Percentiles rank a stretch among this genome's conserved stretches.
Evolutionary conservation across 179 eudicot genomes (phyloP).

Genomic region (Silene coronaria): DNA sequence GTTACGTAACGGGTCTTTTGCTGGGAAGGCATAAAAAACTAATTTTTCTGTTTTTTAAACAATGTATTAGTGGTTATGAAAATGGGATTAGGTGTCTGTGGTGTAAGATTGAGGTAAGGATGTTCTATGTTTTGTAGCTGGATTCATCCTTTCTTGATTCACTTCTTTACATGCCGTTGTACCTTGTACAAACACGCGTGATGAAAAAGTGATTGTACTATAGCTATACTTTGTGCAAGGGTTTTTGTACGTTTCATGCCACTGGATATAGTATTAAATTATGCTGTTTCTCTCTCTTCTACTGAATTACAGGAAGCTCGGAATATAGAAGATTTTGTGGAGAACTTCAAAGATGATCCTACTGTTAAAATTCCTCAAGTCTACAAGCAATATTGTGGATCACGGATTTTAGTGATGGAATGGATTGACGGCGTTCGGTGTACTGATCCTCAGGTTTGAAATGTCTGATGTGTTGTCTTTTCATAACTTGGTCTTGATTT

Average conservation of each 20-base stretch:
- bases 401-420: constrained; percentile 97
- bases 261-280: neutral
- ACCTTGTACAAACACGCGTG: neutral
- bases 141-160: neutral
- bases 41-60: neutral
- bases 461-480: neutral
- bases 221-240: neutral
- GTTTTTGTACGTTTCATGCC: neutral
- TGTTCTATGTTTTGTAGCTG: neutral
- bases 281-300: constrained; percentile 11
- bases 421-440: constrained; percentile 99
- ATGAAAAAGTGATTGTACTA: neutral
- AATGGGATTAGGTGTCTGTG: neutral
- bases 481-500: neutral
- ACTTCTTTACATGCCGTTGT: neutral
- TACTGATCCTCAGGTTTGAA: constrained; percentile 88
- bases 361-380: constrained; percentile 94
- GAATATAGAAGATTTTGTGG: constrained; percentile 91
- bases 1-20: no score
- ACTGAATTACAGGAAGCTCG: constrained; percentile 70
- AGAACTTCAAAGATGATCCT: constrained; percentile 91
- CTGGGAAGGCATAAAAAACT: neutral
- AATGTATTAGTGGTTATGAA: neutral
- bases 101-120: neutral
- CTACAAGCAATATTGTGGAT: constrained; percentile 74